Evolutionary conservation across 2,329 filamentous ascomycete genomes (phyloP), one percentile per base, ranked within the genome.

Genomic region (Xylaria sp.): DNA sequence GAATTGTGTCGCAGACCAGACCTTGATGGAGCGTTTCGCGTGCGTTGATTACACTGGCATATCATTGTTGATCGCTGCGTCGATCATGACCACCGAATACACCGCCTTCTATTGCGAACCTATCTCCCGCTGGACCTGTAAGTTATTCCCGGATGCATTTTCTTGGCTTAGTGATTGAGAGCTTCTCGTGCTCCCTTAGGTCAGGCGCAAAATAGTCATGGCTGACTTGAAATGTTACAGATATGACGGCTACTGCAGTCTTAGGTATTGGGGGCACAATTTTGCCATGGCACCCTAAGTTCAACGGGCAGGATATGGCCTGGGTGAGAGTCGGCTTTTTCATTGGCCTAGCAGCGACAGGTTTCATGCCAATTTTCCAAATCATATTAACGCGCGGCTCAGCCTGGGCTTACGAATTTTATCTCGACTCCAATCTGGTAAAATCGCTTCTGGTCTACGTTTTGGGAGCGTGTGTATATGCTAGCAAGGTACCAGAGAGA

Each of bases 41-140:
- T 99, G 96, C 80, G 94, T 99, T 68, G 96, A 99, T 81, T 99
- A 99, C 82, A 98, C 96, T 0, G 96, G 96, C 65, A 99, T 99
- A 74, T 97, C 94, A 1, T 85, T 99, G 60, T 88, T 99, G 32
- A 96, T 99, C 62, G 94, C 96, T 2, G 94, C 96, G 10, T 97
- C 93, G 66, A 99, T 99, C 83, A 94, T 98, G 88, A 98, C 96
- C 1, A 97, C 94, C 44, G 96, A 99, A 80, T 99, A 98, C 83
- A 98, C 96, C 0, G 96, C 95, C 28, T 99, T 99, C 81, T 99
- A 99, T 84, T 98, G 96, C 83, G 96, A 99, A 77, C 94, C 96
- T 2, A 77, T 92, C 56, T 94, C 92, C 74, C 91, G 94, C 65
- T 96, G 92, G 88, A 85, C 88, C 13, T 99, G 56, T 58, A 8